These are phyloP conservation scores for Mycena chlorophos DNA, from an alignment of 768 basidiomycete genomes.

Conservation along the genomic window DNA sequence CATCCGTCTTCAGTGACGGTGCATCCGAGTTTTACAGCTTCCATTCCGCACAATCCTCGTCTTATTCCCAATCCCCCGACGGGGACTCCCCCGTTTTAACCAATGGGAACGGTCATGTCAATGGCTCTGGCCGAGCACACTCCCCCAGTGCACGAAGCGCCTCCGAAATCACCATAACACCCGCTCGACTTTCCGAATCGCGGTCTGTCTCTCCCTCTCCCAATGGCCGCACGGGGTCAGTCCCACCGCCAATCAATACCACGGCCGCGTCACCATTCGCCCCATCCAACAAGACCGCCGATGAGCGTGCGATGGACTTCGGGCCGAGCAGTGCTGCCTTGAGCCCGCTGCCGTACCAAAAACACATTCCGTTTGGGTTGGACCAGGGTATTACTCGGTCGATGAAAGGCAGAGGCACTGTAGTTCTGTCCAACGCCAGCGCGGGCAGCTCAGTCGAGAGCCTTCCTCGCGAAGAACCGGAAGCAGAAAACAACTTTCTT, in stretches of 20 bases:
- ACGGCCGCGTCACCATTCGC: conserved; percentile 1
- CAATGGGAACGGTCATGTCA: no score
- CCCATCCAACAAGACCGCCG: background rate
- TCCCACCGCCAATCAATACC: background rate
- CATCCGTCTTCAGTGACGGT: conserved; percentile 53
- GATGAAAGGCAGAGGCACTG: background rate
- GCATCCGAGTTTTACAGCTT: conserved; percentile 49
- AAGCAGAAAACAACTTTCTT: conserved; percentile 20
- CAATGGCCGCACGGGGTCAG: background rate
- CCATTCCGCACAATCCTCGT: conserved; percentile 62
- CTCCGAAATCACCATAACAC: conserved; percentile 17
- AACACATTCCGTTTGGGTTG: conserved; percentile 18
- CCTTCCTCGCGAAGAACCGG: conserved; percentile 7
- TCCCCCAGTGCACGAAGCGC: conserved; percentile 6
- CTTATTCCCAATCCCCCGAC: conserved; percentile 19
- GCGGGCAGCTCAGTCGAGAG: conserved; percentile 8
- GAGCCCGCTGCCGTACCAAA: conserved; percentile 14
- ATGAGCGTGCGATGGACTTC: background rate
- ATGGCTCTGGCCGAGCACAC: no score
- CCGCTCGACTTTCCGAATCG: conserved; percentile 5
- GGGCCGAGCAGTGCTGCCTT: conserved; percentile 13
- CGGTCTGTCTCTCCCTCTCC: background rate
- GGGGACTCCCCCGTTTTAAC: background rate
- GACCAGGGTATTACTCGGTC: background rate
- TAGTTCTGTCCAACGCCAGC: background rate